Evolutionary conservation across 345 rosid genomes (phyloP), one percentile per base, ranked within the genome.

Genomic region (Rhizophora mangle): DNA sequence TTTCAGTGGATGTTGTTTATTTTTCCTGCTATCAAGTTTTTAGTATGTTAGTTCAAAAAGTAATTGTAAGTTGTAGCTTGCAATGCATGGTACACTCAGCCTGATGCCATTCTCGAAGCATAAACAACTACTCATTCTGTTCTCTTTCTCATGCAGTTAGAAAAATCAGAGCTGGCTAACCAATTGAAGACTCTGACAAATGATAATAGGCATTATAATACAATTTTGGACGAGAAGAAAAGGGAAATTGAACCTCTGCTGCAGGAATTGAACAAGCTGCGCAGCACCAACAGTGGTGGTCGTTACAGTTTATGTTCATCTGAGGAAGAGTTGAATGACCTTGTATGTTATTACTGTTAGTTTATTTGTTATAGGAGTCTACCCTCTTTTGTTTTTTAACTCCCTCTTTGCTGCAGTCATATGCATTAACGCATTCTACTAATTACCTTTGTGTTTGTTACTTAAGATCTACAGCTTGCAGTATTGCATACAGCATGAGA

Each of bases 401-500:
- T 56, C 6, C 60, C 19, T 71, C 22, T 68, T 68, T 57, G 31
- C 11, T 70, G 74, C 63, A 36, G 56, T 49, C 6, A 52, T 59
- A 37, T 21, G 18, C 8, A 43, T 67, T 51, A 31, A 16, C 51
- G 21, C 64, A 52, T 51, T 75, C 60, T 73, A 57, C 55, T 71
- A 20, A n/a, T 30, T 56, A 55, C 66, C 62, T 70, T 72, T 37
- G 2, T 55, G 62, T 71, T 75, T 76, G 64, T 71, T 63, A 69
- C 76, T 78, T 75, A 84, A 96, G 99, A 96, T 92, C 68, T 79
- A 75, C 81, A 82, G 93, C 76, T 85, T 79, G 78, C 84, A 90
- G 46, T 96, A 89, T 62, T 90, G 85, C 67, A 92, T 96, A 58
- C 94, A 92, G 74, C 99, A 96, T 62, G 97, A 92, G 73, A 92